A percentile compares a stretch with the other conserved stretches of the same genome.
Conservation (phyloP, 2,329 filamentous ascomycete genomes). For the Alternaria ventricosa region DNA sequence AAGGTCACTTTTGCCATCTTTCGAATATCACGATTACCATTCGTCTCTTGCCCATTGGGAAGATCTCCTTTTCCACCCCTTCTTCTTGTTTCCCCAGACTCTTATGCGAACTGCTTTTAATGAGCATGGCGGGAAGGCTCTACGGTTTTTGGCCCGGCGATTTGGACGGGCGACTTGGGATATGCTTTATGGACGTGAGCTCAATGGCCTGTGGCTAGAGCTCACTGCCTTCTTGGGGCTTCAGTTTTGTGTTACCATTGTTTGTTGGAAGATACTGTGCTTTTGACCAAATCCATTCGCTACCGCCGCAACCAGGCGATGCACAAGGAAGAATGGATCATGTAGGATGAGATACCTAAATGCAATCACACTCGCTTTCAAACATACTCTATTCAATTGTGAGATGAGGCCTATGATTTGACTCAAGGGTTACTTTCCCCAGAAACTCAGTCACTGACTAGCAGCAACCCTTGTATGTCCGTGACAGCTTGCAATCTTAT, state of each 20-base stretch:
- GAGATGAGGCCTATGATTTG: not conserved
- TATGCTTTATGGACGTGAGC: constrained; percentile 36
- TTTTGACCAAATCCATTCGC: constrained; percentile 14
- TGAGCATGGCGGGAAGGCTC: constrained; percentile 40
- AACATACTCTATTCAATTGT: not conserved
- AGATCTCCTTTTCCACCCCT: constrained; percentile 36
- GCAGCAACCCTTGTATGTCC: not conserved
- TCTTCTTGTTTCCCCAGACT: constrained; percentile 28
- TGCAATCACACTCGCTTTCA: constrained; percentile 46
- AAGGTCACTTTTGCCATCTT: constrained; percentile 25
- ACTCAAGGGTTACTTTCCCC: not conserved
- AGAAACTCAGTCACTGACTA: not conserved
- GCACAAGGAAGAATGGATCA: constrained; percentile 21
- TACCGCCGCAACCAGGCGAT: constrained; percentile 14
- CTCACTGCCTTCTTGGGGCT: constrained; percentile 45
- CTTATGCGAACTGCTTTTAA: constrained; percentile 44
- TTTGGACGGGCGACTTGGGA: constrained; percentile 17
- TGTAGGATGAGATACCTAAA: constrained; percentile 47
- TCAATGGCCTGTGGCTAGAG: constrained; percentile 44
- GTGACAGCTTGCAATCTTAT: not conserved
- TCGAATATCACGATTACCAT: constrained; percentile 37
- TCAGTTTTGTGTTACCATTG: constrained; percentile 21
- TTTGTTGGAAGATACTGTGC: constrained; percentile 4
- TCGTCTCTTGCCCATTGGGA: constrained; percentile 33
- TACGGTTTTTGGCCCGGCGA: constrained; percentile 23